Evolutionary conservation across 352 stramenopile genomes (phyloP), one percentile per base, ranked within the genome.

Genomic region (Phytophthora palmivora): DNA sequence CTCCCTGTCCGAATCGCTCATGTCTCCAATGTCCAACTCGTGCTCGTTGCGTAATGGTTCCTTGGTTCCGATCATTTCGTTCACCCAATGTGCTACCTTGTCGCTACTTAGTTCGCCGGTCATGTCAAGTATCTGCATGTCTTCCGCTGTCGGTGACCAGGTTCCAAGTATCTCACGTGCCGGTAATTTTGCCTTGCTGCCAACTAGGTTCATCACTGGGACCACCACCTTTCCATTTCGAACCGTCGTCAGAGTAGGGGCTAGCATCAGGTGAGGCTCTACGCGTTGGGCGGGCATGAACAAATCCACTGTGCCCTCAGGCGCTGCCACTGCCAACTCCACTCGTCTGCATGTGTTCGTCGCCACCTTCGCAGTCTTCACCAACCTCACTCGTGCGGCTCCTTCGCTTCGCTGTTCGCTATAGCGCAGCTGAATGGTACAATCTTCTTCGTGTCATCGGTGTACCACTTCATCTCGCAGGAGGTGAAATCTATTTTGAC

Each of bases 391-490:
- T 9, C 19, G 15, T 1, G 9, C 32, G 4, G 43, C 26, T 32
- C 26, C 26, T 39, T 7, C 42, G 22, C 5, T 51, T 33, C 1
- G 11, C 11, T 37, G 21, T 3, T 8, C 7, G 4, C 12, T n/a
- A n/a, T 7, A 6, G 12, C 38, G 8, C 26, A 32, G 4, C 26
- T 14, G 54, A 62, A 54, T n/a, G 33, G 43, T 9, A 62, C 21
- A 0, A 54, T 9, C 22, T 21, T 28, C 34, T 62, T 55, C 0
- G 10, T 7, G 6, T 41, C 53, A 1, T 15, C 16, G 0, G 21
- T n/a, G n/a, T 36, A 62, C 54, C 43, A 62, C 24, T 62, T 55
- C 54, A 62, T 55, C 26, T n/a, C n/a, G n/a, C n/a, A n/a, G n/a
- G n/a, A n/a, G n/a, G n/a, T n/a, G n/a, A n/a, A n/a, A n/a, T n/a